Conservation (phyloP, 78 protist genomes). For the Chrysochromulina tobinii region DNA sequence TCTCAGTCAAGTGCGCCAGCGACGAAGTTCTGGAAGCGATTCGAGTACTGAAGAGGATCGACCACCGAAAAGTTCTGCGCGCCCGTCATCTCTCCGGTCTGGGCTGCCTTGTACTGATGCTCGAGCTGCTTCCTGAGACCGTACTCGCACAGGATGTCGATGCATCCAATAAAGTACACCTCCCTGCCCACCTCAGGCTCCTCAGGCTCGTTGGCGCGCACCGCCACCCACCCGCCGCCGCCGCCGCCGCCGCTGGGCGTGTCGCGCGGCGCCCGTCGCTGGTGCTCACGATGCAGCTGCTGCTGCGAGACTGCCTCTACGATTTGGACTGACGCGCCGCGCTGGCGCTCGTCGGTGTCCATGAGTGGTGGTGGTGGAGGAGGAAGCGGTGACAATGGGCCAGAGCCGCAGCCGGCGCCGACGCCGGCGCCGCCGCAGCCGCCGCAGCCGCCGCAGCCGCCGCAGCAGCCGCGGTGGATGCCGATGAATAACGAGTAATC, state of each 20-base stretch:
- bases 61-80: slow-evolving; percentile 10
- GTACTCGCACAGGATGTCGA: slow-evolving; percentile 16
- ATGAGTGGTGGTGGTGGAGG: no score
- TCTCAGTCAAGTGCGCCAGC: not conserved
- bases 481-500: slow-evolving; percentile 12
- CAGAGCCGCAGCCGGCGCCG: no score
- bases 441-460: no score
- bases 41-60: not conserved
- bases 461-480: not conserved
- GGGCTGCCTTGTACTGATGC: not conserved
- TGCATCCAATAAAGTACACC: not conserved
- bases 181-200: not conserved
- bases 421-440: no score
- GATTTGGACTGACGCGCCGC: no score
- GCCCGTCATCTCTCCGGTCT: not conserved
- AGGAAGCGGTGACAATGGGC: no score
- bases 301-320: no score
- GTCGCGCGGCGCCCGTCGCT: no score
- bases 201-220: no score
- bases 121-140: slow-evolving; percentile 10
- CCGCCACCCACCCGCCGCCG: no score
- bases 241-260: no score
- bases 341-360: no score
- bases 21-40: not conserved
- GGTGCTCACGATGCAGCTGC: not conserved